phyloP scores from a whole-genome alignment of 768 basidiomycete genomes.

The Clitopilus hobsonii region DNA sequence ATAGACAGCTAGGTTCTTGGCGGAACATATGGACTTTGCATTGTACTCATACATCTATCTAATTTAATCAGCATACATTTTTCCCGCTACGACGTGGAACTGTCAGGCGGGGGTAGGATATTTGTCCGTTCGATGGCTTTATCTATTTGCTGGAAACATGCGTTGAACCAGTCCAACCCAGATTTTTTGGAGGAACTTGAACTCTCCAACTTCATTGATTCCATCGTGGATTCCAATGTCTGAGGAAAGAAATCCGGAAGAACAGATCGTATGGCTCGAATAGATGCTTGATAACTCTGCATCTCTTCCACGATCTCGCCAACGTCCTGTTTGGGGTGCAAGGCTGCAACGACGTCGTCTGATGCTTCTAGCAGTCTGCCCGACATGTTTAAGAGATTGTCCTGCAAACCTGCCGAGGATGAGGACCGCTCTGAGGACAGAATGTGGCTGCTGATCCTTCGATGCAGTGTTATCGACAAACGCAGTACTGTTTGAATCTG shows the following conservation, averaged over 20 bases:
- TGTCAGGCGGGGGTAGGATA: conserved; percentile 13
- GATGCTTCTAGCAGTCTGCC: conserved; percentile 51
- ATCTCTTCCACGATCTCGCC: conserved; percentile 35
- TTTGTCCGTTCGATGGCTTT: conserved; percentile 27
- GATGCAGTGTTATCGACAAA: conserved; percentile 56
- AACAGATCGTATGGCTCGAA: conserved; percentile 29
- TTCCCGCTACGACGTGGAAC: background rate
- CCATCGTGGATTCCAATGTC: conserved; percentile 25
- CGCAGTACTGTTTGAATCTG: conserved; percentile 62
- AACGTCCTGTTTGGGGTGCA: conserved; percentile 61
- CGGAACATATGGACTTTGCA: background rate
- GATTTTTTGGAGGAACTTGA: conserved; percentile 22
- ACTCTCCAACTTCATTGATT: conserved; percentile 14
- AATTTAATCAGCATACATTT: background rate
- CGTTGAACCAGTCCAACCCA: conserved; percentile 55
- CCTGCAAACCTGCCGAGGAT: conserved; percentile 11
- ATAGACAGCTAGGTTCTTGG: background rate
- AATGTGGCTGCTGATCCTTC: conserved; percentile 50
- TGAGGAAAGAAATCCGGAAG: conserved; percentile 19
- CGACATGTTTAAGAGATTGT: conserved; percentile 24
- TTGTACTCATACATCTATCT: background rate
- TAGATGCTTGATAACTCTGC: conserved; percentile 27
- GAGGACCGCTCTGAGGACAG: conserved; percentile 25
- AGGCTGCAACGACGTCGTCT: conserved; percentile 64
- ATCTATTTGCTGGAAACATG: conserved; percentile 60